Percentiles rank a stretch among this genome's conserved stretches.
Conservation (phyloP, 148 eudicot species). For the Cornus florida region DNA sequence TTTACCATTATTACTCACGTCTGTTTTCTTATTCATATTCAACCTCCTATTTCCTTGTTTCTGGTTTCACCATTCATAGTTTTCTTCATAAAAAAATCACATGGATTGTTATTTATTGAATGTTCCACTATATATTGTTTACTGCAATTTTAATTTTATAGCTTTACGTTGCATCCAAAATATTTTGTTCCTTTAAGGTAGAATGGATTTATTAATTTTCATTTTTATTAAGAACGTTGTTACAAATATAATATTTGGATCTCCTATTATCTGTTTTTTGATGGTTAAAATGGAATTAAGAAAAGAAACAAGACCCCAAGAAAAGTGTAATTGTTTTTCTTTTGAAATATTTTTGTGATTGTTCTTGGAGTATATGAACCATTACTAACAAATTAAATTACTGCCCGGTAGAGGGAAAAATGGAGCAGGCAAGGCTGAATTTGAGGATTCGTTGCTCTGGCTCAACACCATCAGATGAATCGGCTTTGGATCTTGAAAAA, state of each 20-base stretch:
- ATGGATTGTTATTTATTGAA: neutral
- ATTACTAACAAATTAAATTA: neutral
- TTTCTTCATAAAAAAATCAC: neutral
- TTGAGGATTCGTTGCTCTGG: slow-evolving; percentile 57
- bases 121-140: neutral
- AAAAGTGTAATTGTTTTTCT: neutral
- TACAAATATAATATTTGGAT: neutral
- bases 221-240: neutral
- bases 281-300: neutral
- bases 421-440: slow-evolving; percentile 64
- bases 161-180: neutral
- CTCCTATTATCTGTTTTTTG: neutral
- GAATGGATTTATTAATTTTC: neutral
- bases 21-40: neutral
- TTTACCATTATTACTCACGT: neutral
- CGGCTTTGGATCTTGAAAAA: slow-evolving; percentile 76
- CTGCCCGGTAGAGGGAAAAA: slow-evolving; percentile 17
- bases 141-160: neutral
- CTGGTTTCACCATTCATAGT: neutral
- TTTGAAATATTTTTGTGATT: neutral
- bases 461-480: slow-evolving; percentile 88
- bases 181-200: neutral
- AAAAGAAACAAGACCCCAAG: neutral
- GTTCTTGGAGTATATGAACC: neutral
- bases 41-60: neutral